Conservation (phyloP, 2,329 filamentous ascomycete species). For the Pseudogymnoascus sp. region DNA sequence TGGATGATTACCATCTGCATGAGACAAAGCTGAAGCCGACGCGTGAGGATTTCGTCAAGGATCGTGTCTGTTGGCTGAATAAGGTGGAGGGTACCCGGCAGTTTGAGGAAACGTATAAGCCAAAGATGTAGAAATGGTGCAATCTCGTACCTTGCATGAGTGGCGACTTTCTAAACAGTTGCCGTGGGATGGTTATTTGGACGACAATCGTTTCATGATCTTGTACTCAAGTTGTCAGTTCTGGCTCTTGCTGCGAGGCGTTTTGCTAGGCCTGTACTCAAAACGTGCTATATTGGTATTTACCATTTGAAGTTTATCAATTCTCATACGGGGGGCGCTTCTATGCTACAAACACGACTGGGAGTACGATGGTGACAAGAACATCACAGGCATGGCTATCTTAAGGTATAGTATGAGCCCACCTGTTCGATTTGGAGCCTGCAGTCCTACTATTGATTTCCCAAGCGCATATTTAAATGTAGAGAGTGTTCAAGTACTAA, state of each 20-base stretch:
- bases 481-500: too few species aligned
- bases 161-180: not conserved
- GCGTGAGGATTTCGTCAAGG: conserved; percentile 45
- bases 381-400: not conserved
- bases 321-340: not conserved
- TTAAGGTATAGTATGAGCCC: too few species aligned
- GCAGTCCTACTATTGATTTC: too few species aligned
- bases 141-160: not conserved
- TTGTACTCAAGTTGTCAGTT: not conserved
- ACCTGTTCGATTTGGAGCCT: too few species aligned
- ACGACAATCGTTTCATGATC: not conserved
- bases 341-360: not conserved
- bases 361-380: not conserved
- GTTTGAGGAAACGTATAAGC: conserved; percentile 14
- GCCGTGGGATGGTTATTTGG: not conserved
- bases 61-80: conserved; percentile 44
- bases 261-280: not conserved
- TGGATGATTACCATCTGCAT: conserved; percentile 53
- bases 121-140: not conserved
- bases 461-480: too few species aligned
- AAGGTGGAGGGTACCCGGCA: conserved; percentile 32
- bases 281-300: not conserved
- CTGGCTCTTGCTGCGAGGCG: not conserved
- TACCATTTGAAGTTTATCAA: not conserved
- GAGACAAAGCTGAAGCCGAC: conserved; percentile 50